phyloP scores from a whole-genome alignment of 176 grass and related monocot genomes.

The Elaeis guineensis region DNA sequence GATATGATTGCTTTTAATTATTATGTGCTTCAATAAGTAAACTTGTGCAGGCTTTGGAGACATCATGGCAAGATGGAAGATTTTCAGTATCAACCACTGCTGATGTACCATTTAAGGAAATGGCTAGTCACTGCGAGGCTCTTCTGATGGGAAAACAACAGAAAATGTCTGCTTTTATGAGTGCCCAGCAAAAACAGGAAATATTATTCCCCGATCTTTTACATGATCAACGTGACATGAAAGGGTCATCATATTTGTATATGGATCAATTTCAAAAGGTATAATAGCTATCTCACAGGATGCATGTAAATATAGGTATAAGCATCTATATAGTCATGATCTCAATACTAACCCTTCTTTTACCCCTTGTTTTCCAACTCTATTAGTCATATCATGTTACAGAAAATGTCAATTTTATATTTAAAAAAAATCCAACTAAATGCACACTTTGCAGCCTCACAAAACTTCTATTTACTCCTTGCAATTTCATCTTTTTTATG shows the following conservation, averaged over 20 bases:
- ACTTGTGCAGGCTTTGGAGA: conserved; percentile 25
- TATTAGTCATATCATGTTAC: too few species aligned
- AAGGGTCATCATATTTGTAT: conserved; percentile 1
- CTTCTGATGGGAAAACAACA: conserved; percentile 74
- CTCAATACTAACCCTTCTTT: background rate
- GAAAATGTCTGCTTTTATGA: conserved; percentile 84
- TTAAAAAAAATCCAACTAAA: too few species aligned
- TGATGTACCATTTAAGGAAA: conserved; percentile 35
- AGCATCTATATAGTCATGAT: background rate
- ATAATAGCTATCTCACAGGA: background rate
- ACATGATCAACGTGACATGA: background rate
- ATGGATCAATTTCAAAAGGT: conserved; percentile 21
- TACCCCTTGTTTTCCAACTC: too few species aligned
- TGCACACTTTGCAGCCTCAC: too few species aligned
- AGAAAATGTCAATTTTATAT: too few species aligned
- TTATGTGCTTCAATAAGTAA: too few species aligned
- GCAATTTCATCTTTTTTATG: too few species aligned
- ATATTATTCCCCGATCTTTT: background rate
- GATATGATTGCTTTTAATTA: too few species aligned
- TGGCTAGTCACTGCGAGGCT: conserved; percentile 48
- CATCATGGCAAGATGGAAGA: conserved; percentile 24
- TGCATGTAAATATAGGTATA: background rate
- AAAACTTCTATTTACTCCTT: too few species aligned
- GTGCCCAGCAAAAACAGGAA: conserved; percentile 32
- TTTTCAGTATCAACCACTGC: conserved; percentile 24